These are phyloP conservation scores for Camellia granthamiana DNA, from an alignment of 148 eudicot genomes.

Conservation along the genomic window DNA sequence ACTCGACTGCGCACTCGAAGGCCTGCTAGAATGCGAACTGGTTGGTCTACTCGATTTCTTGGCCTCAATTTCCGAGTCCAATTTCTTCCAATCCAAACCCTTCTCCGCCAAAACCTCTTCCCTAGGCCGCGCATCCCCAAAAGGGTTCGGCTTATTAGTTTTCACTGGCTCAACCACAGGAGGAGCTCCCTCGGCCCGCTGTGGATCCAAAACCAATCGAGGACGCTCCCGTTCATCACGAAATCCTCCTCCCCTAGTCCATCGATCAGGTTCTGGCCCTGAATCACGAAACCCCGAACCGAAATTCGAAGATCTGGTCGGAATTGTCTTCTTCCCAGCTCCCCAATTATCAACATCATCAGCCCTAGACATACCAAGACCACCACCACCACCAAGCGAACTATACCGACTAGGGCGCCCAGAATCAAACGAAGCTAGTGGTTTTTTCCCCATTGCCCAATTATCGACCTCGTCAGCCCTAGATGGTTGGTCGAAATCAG, in stretches of 20 bases:
- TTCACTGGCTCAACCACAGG: slow-evolving; percentile 28
- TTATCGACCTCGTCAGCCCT: slow-evolving; percentile 85
- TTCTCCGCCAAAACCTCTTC: slow-evolving; percentile 84
- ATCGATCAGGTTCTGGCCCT: slow-evolving; percentile 47
- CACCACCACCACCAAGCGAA: slow-evolving; percentile 48
- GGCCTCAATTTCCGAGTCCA: slow-evolving; percentile 65
- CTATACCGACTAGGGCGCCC: slow-evolving; percentile 38
- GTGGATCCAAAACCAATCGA: slow-evolving; percentile 52
- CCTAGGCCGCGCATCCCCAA: slow-evolving; percentile 91
- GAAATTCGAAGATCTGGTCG: slow-evolving; percentile 38
- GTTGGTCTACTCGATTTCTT: slow-evolving; percentile 77
- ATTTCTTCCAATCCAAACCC: slow-evolving; percentile 90
- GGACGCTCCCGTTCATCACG: slow-evolving; percentile 24
- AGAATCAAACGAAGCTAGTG: slow-evolving; percentile 27
- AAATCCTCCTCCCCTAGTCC: slow-evolving; percentile 37
- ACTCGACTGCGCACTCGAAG: slow-evolving; percentile 49
- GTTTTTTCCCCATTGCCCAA: slow-evolving; percentile 63
- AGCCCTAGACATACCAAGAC: slow-evolving; percentile 46
- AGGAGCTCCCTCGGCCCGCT: slow-evolving; percentile 25
- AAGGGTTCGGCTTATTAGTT: slow-evolving; percentile 62
- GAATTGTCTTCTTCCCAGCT: slow-evolving; percentile 40
- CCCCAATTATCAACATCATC: slow-evolving; percentile 88
- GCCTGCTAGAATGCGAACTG: slow-evolving; percentile 75
- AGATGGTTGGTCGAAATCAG: slow-evolving; percentile 46
- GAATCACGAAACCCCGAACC: slow-evolving; percentile 56